Evolutionary conservation across 345 rosid species (phyloP), one percentile per base, ranked within the genome.

Genomic region (Rhodamnia rubescens): DNA sequence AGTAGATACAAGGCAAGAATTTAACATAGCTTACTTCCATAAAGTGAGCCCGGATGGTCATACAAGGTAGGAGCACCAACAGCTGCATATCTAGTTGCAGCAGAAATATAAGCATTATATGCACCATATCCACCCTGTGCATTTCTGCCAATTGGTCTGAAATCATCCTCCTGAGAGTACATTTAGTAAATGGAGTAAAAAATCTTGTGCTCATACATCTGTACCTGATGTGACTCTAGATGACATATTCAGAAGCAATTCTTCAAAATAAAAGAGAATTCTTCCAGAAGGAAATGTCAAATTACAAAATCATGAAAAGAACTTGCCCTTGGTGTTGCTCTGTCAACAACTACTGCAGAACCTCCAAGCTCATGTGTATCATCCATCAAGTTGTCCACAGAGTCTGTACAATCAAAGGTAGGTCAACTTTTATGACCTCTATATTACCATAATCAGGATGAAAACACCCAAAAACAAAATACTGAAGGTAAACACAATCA

Each of bases 351-450:
- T 56, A 98, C 94, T 8, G 94, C 87, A 42, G 97, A 91, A 87
- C 99, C 99, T 86, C 98, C 99, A 86, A 98, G 83, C 86, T 98
- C 98, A 93, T 98, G 99, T 85, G 93, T 92, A 84, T 96, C 99
- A 85, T 87, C 90, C 99, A 98, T 98, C 90, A 98, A 86, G 87
- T 82, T 92, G 83, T 98, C 99, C 87, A 98, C 99, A 85, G 99
- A 93, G 82, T 96, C 99, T 98, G 83, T 16, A 90, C 49, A 84
- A 81, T 53, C 24, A 69, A 69, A 86, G 5, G 21, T 56, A 84
- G 44, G 83, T 40, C 5, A n/a, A 69, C 14, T 14, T 26, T 5
- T 78, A 84, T 84, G 51, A 85, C 56, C 78, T 32, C 44, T 13
- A 9, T 69, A 69, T 69, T 32, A 32, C 24, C 42, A 69, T 69